A percentile compares a stretch with the other conserved stretches of the same genome.
phyloP scores from a whole-genome alignment of 2,329 filamentous ascomycete species.

The Ceratocystis alfenasii region DNA sequence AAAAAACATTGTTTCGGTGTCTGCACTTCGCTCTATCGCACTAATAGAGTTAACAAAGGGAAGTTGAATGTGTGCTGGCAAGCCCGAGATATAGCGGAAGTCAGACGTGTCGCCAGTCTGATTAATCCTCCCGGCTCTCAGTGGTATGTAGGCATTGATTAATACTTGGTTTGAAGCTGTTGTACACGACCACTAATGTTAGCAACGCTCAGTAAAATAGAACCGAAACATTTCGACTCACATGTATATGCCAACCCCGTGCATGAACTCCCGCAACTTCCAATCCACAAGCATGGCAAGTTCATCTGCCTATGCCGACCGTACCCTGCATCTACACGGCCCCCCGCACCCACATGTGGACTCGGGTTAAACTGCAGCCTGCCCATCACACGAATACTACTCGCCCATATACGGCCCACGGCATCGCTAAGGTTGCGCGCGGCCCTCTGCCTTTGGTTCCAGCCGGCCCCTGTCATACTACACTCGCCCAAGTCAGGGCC shows the following conservation, averaged over 20 bases:
- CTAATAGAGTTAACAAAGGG: constrained; percentile 5
- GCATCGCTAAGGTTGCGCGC: constrained; percentile 9
- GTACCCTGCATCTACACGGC: constrained; percentile 14
- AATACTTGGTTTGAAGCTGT: constrained; percentile 1
- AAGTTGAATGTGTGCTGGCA: background rate
- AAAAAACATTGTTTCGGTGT: constrained; percentile 13
- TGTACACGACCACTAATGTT: background rate
- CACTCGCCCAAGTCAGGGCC: constrained; percentile 9
- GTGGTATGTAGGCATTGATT: constrained; percentile 15
- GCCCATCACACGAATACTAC: constrained; percentile 13
- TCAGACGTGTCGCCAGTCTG: background rate
- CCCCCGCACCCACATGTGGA: background rate
- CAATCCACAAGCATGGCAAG: constrained; percentile 16
- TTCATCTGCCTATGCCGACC: constrained; percentile 14
- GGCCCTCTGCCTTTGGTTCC: background rate
- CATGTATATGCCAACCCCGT: constrained; percentile 16
- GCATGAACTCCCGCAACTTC: constrained; percentile 13
- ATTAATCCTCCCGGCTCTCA: background rate
- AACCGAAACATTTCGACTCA: background rate
- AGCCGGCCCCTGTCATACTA: background rate
- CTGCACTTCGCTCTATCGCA: constrained; percentile 3
- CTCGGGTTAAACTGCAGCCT: constrained; percentile 9
- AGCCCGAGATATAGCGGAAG: background rate
- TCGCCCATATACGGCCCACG: constrained; percentile 4
- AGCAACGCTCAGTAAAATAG: background rate